These are phyloP conservation scores for Pleurostoma richardsiae DNA, from an alignment of 2,329 filamentous ascomycete species.

Conservation along the genomic window DNA sequence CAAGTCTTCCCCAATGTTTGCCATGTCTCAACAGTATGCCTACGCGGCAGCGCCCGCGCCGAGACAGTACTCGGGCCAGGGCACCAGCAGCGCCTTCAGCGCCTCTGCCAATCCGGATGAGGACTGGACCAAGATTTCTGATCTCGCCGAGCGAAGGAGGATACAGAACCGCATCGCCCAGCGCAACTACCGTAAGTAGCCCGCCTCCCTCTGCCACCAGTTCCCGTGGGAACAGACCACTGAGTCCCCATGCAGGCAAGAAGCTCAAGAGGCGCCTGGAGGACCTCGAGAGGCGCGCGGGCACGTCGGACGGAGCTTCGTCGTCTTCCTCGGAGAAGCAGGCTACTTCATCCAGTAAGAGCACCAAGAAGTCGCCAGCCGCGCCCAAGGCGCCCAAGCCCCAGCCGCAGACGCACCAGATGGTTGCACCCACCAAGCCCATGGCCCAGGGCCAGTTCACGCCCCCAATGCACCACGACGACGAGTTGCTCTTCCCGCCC, in stretches of 20 bases:
- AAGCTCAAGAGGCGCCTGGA: conserved; percentile 88
- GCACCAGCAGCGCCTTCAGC: conserved; percentile 91
- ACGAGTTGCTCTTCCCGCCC: conserved; percentile 62
- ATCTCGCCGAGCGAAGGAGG: conserved; percentile 85
- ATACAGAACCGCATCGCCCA: conserved; percentile 98
- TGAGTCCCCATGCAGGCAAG: conserved; percentile 56
- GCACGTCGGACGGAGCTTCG: conserved; percentile 27
- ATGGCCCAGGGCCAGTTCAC: conserved; percentile 51
- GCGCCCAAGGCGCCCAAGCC: conserved; percentile 23
- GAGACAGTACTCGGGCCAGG: conserved; percentile 66
- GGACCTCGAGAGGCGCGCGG: conserved; percentile 76
- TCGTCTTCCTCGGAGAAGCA: conserved; percentile 20
- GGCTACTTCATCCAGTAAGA: conserved; percentile 20
- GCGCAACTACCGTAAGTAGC: conserved; percentile 78
- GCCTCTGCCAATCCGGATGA: conserved; percentile 92
- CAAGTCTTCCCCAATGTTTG: conserved; percentile 27
- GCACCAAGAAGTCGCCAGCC: conserved; percentile 44
- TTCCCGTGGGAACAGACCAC: conserved; percentile 5
- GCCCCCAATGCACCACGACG: conserved; percentile 54
- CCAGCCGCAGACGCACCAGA: conserved; percentile 16
- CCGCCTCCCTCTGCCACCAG: not conserved
- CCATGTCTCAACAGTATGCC: conserved; percentile 35
- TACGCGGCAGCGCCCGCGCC: conserved; percentile 37
- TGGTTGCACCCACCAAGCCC: conserved; percentile 24
- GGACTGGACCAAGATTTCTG: conserved; percentile 99